phyloP scores from a whole-genome alignment of 2,329 filamentous ascomycete species.

The Aspergillus viridinutans region DNA sequence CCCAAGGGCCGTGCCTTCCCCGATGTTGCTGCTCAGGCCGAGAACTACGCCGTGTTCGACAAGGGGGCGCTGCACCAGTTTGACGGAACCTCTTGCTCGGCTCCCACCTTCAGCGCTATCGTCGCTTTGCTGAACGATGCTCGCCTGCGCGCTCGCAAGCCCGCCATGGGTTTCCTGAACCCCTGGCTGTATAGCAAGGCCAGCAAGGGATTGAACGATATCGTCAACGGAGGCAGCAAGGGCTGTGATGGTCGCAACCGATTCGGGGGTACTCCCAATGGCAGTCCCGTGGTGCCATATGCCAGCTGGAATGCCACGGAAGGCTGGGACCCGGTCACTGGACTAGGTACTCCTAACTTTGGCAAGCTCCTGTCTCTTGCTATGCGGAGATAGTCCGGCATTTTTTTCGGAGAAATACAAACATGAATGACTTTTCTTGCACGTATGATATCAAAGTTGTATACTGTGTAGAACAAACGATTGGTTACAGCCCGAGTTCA shows the following conservation, averaged over 20 bases:
- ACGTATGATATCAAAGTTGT: background rate
- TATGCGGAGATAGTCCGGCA: background rate
- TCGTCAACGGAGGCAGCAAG: constrained; percentile 43
- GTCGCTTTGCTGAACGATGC: constrained; percentile 62
- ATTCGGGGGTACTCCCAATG: constrained; percentile 38
- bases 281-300: constrained; percentile 39
- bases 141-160: constrained; percentile 47
- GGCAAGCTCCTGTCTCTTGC: constrained; percentile 10
- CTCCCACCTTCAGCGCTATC: constrained; percentile 56
- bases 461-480: background rate
- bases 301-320: constrained; percentile 50
- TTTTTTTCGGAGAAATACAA: too few species aligned
- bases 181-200: constrained; percentile 54
- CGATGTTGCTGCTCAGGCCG: constrained; percentile 38
- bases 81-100: constrained; percentile 47
- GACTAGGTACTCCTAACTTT: constrained; percentile 37
- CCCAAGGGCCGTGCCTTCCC: constrained; percentile 36
- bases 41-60: constrained; percentile 29
- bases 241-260: constrained; percentile 45
- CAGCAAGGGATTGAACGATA: constrained; percentile 44
- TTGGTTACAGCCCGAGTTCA: background rate
- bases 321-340: constrained; percentile 51
- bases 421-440: too few species aligned
- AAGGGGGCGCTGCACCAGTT: constrained; percentile 24
- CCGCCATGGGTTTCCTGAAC: constrained; percentile 56